Evolutionary conservation across 495 filamentous ascomycete species (phyloP).

Genomic region (Astrothelium macrocarpum): DNA sequence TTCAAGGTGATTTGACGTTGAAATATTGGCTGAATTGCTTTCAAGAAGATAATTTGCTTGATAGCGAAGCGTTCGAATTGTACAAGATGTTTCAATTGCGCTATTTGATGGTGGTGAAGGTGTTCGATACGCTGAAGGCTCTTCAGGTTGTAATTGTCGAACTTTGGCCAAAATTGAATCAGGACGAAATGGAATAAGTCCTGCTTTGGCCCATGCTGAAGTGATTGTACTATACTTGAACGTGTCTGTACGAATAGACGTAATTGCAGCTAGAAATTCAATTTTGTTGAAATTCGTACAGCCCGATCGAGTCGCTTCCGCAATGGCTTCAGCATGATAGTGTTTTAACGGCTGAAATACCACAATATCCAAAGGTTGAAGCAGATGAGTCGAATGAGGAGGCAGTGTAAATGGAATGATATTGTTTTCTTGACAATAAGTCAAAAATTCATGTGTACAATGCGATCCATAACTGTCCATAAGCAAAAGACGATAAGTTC

Average conservation of each 20-base stretch:
- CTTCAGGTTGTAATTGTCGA: background rate
- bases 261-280: conserved; percentile 18
- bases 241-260: conserved; percentile 6
- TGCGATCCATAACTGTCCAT: conserved; percentile 6
- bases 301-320: conserved; percentile 10
- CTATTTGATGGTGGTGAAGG: background rate
- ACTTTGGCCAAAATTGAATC: conserved; percentile 12
- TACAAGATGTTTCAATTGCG: background rate
- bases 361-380: conserved; percentile 11
- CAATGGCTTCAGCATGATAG: conserved; percentile 17
- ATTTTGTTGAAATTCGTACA: conserved; percentile 17
- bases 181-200: conserved; percentile 14
- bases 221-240: conserved; percentile 11
- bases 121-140: background rate
- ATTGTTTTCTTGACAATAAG: background rate
- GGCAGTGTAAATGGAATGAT: conserved; percentile 12
- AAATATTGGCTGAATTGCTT: background rate
- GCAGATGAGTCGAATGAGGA: conserved; percentile 10
- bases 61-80: background rate
- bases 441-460: conserved; percentile 8
- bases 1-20: background rate
- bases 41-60: background rate
- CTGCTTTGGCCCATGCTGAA: conserved; percentile 9
- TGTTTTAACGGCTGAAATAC: conserved; percentile 23
- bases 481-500: too few species aligned